Percentiles rank a stretch among this genome's conserved stretches.
Evolutionary conservation across 331 rosid species (phyloP).

Genomic region (Malus hybrid): DNA sequence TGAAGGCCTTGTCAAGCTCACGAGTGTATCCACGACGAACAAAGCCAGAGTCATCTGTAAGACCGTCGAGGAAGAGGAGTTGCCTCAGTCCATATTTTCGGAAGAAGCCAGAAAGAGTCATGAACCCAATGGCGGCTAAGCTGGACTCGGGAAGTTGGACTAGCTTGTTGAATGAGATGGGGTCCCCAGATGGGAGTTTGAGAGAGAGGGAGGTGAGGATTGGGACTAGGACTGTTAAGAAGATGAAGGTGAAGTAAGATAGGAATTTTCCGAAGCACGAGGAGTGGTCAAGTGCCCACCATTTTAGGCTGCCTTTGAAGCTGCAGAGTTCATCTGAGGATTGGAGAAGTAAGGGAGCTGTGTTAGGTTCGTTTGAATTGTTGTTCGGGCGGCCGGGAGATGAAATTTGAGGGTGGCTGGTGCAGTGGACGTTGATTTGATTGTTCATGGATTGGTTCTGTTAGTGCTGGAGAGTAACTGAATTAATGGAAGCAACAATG

Average conservation of each 20-base stretch:
- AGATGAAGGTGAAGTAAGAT: constrained; percentile 45
- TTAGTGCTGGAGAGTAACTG: neutral
- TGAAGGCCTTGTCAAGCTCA: constrained; percentile 55
- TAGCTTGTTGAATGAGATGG: constrained; percentile 57
- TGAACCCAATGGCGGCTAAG: constrained; percentile 58
- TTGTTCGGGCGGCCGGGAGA: neutral
- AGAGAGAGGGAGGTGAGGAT: constrained; percentile 30
- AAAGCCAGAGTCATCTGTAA: constrained; percentile 33
- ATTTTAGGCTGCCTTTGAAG: constrained; percentile 56
- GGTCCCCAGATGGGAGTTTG: constrained; percentile 39
- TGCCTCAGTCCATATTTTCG: constrained; percentile 51
- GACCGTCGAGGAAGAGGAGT: constrained; percentile 52
- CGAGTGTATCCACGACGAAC: constrained; percentile 44
- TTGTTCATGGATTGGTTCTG: constrained; percentile 22
- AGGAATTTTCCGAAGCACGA: constrained; percentile 37
- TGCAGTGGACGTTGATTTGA: constrained; percentile 4
- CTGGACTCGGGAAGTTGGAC: constrained; percentile 74
- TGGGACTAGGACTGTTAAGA: constrained; percentile 57
- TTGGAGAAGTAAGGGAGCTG: constrained; percentile 48
- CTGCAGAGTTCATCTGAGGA: constrained; percentile 61
- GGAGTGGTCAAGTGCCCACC: constrained; percentile 90
- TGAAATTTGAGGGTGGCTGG: neutral
- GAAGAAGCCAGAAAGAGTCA: constrained; percentile 57
- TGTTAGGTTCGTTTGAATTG: constrained; percentile 4
- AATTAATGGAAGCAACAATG: neutral